Percentiles rank a stretch among this genome's conserved stretches.
Evolutionary conservation across 306 rosid species (phyloP).

Genomic region (Nissolia schottii): DNA sequence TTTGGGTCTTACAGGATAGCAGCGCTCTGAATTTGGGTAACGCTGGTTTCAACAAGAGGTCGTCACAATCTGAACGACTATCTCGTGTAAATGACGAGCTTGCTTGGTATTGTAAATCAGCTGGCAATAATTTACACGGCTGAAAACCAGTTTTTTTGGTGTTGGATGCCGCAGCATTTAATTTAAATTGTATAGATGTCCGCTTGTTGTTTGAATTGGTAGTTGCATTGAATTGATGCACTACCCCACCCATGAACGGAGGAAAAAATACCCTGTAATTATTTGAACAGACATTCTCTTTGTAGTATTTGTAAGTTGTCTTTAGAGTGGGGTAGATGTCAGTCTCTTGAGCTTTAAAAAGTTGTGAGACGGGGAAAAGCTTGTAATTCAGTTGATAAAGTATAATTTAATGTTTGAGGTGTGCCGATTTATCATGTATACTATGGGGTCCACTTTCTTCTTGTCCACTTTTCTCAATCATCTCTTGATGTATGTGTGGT

Average conservation of each 20-base stretch:
- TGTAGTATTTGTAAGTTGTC: too few relatives aligned
- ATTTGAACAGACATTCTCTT: too few relatives aligned
- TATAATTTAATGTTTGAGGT: background rate
- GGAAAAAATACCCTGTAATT: too few relatives aligned
- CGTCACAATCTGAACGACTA: slow-evolving; percentile 55
- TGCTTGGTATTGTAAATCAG: slow-evolving; percentile 40
- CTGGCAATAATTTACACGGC: slow-evolving; percentile 41
- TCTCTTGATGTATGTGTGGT: background rate
- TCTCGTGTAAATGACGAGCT: slow-evolving; percentile 62
- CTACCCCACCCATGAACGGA: too few relatives aligned
- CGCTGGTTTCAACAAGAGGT: slow-evolving; percentile 47
- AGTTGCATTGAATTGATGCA: too few relatives aligned
- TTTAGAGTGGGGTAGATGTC: too few relatives aligned
- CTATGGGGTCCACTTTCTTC: too few relatives aligned
- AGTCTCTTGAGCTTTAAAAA: too few relatives aligned
- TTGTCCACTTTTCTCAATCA: background rate
- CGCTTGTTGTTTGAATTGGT: background rate
- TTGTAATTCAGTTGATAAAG: background rate
- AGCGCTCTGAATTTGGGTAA: slow-evolving; percentile 32
- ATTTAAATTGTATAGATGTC: slow-evolving; percentile 4
- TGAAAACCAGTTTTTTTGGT: background rate
- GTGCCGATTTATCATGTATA: background rate
- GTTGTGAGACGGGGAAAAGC: too few relatives aligned
- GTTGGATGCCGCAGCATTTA: background rate
- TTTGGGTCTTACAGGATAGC: slow-evolving; percentile 40